phyloP scores from a whole-genome alignment of 148 eudicot genomes.

The Cornus florida region DNA sequence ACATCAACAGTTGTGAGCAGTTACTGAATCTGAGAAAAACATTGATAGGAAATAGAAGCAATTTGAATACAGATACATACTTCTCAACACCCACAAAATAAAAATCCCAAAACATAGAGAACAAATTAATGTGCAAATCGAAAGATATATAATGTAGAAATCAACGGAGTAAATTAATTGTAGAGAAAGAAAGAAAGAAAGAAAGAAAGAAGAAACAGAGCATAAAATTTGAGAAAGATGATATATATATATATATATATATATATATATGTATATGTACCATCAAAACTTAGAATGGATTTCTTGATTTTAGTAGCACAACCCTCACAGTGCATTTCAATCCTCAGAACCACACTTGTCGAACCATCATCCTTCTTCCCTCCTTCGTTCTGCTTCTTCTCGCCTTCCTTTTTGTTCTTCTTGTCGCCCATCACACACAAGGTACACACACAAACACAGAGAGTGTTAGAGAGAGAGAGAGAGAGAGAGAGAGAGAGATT shows the following conservation, averaged over 20 bases:
- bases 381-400: slow-evolving; percentile 5
- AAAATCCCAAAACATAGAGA: neutral
- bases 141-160: neutral
- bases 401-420: slow-evolving; percentile 11
- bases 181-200: too few relatives aligned
- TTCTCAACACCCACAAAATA: too few relatives aligned
- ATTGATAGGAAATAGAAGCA: too few relatives aligned
- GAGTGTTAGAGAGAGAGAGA: neutral
- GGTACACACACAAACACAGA: neutral
- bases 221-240: too few relatives aligned
- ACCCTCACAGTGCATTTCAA: slow-evolving; percentile 50
- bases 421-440: neutral
- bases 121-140: too few relatives aligned
- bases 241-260: too few relatives aligned
- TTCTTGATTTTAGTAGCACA: slow-evolving; percentile 39
- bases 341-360: slow-evolving; percentile 28
- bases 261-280: slow-evolving; percentile 14
- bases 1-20: too few relatives aligned
- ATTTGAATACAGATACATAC: too few relatives aligned
- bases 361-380: slow-evolving; percentile 13
- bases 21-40: too few relatives aligned
- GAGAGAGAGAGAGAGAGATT: neutral
- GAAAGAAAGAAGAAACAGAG: too few relatives aligned
- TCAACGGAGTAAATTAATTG: neutral
- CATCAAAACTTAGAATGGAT: slow-evolving; percentile 27